phyloP scores from a whole-genome alignment of 2,329 filamentous ascomycete genomes.

The Diaporthe velutina region DNA sequence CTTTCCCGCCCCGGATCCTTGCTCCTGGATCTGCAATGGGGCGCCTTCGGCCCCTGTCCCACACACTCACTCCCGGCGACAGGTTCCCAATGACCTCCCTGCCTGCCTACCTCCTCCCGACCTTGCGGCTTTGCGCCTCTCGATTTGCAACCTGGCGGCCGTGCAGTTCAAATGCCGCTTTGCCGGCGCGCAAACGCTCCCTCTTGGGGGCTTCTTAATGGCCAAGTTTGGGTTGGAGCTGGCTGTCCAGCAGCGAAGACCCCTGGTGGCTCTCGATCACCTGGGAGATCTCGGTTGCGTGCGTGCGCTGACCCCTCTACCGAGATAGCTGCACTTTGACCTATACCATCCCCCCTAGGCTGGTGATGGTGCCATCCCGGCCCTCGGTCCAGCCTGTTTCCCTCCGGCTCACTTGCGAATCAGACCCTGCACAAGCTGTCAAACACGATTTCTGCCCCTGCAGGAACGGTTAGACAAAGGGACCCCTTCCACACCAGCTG shows the following conservation, averaged over 20 bases:
- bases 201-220: conserved; percentile 3
- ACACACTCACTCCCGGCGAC: not conserved
- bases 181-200: conserved; percentile 22
- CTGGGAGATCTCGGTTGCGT: conserved; percentile 27
- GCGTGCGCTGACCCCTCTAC: conserved; percentile 25
- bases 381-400: conserved; percentile 24
- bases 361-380: conserved; percentile 21
- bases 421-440: conserved; percentile 33
- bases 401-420: conserved; percentile 16
- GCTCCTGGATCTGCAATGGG: conserved; percentile 31
- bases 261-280: conserved; percentile 15
- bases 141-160: not conserved
- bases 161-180: conserved; percentile 19
- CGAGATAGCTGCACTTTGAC: conserved; percentile 33
- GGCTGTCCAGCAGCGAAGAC: not conserved
- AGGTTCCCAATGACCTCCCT: conserved; percentile 11
- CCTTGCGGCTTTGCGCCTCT: conserved; percentile 17
- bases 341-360: conserved; percentile 19
- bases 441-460: conserved; percentile 32
- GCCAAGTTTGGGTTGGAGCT: not conserved
- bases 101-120: conserved; percentile 6
- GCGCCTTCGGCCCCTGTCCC: conserved; percentile 29
- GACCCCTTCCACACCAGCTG: conserved; percentile 7
- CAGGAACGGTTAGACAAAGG: conserved; percentile 33
- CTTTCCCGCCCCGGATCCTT: conserved; percentile 32